Evolutionary conservation across 73 alveolate species (phyloP).

Genomic region (Paramecium bursaria): DNA sequence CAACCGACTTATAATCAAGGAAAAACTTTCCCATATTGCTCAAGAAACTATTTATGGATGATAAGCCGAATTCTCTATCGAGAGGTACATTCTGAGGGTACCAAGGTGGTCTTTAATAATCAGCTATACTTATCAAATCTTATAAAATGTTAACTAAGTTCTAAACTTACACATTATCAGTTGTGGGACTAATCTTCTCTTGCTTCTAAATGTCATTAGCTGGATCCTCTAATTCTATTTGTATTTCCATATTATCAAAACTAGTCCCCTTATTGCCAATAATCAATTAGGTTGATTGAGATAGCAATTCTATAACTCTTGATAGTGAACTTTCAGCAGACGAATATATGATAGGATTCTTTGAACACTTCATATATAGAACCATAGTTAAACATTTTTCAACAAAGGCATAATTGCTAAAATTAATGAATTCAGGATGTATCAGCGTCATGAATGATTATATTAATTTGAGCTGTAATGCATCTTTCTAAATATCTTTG

Average conservation of each 20-base stretch:
- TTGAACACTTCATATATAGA: constrained; percentile 26
- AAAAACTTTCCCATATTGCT: constrained; percentile 49
- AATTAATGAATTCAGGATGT: constrained; percentile 47
- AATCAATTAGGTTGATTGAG: constrained; percentile 30
- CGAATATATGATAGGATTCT: constrained; percentile 33
- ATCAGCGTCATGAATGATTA: constrained; percentile 27
- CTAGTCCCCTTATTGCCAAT: constrained; percentile 24
- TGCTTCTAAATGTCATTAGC: not conserved
- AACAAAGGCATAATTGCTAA: constrained; percentile 55
- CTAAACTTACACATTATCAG: constrained; percentile 2
- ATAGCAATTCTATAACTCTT: constrained; percentile 42
- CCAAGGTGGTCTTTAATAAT: constrained; percentile 32
- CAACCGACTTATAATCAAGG: not conserved
- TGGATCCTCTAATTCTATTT: constrained; percentile 30
- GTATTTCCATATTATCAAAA: constrained; percentile 30
- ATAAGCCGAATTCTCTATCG: constrained; percentile 55
- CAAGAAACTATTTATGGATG: constrained; percentile 10
- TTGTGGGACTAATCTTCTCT: not conserved
- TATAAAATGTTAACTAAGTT: constrained; percentile 3
- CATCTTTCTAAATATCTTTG: constrained; percentile 43
- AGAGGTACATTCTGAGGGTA: constrained; percentile 18
- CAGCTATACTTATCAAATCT: constrained; percentile 23
- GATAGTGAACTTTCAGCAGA: constrained; percentile 24
- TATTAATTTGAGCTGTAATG: not conserved
- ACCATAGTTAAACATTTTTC: constrained; percentile 51